These are phyloP conservation scores for Leccinum broughii DNA, from an alignment of 768 basidiomycete species.

Conservation along the genomic window DNA sequence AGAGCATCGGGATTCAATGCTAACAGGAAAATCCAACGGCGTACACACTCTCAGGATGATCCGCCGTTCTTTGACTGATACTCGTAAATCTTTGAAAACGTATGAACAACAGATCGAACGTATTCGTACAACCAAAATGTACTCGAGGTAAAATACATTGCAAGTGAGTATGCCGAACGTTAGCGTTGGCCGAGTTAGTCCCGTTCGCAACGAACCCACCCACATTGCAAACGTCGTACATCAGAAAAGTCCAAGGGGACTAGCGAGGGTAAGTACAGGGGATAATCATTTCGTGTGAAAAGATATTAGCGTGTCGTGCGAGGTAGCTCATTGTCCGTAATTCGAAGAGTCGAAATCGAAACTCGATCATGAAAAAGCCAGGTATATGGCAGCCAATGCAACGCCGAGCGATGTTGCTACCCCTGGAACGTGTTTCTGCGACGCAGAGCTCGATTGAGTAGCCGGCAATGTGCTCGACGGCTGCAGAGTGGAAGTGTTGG, in stretches of 20 bases:
- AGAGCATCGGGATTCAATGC: background rate
- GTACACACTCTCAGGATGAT: background rate
- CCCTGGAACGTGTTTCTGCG: slow-evolving; percentile 23
- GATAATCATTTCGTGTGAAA: slow-evolving; percentile 11
- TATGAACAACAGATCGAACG: background rate
- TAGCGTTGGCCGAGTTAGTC: slow-evolving; percentile 8
- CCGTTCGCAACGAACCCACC: slow-evolving; percentile 13
- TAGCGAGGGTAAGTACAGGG: slow-evolving; percentile 19
- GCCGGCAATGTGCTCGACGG: slow-evolving; percentile 10
- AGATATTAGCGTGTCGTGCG: slow-evolving; percentile 8
- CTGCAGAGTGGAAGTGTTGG: slow-evolving; percentile 6
- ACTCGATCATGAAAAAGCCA: slow-evolving; percentile 21
- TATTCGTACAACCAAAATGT: slow-evolving; percentile 27
- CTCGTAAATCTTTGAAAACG: background rate
- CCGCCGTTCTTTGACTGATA: slow-evolving; percentile 14
- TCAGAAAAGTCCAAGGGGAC: background rate
- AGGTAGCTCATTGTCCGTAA: slow-evolving; percentile 11
- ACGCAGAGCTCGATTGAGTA: slow-evolving; percentile 25
- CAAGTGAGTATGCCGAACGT: slow-evolving; percentile 19
- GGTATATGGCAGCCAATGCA: slow-evolving; percentile 18
- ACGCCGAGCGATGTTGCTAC: slow-evolving; percentile 16
- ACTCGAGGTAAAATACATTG: slow-evolving; percentile 17
- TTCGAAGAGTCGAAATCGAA: slow-evolving; percentile 12
- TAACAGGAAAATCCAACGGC: background rate
- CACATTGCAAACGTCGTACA: slow-evolving; percentile 23